A percentile compares a stretch with the other conserved stretches of the same genome.
Conservation (phyloP, 2,329 filamentous ascomycete species). For the Pyrenophora seminiperda region DNA sequence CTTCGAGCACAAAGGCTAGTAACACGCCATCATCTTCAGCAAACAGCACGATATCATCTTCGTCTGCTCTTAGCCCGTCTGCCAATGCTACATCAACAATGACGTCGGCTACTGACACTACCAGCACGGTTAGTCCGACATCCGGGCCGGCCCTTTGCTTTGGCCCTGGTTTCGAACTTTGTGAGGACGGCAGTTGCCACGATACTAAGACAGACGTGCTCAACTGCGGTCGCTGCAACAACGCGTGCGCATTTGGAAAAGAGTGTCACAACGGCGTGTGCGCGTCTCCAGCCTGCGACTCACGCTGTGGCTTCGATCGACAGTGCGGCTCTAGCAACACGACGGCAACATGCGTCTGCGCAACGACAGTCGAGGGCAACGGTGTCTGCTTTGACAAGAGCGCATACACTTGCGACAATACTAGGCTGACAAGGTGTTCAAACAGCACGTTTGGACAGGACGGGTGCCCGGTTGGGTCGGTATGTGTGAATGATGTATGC, state of each 20-base stretch:
- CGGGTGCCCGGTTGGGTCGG: constrained; percentile 23
- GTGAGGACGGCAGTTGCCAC: constrained; percentile 31
- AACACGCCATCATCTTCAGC: constrained; percentile 4
- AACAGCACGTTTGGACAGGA: constrained; percentile 3
- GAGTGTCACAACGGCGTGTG: constrained; percentile 45
- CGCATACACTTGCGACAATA: constrained; percentile 19
- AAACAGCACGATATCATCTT: constrained; percentile 1
- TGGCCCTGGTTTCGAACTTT: constrained; percentile 20
- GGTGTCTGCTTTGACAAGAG: constrained; percentile 41
- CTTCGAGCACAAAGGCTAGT: constrained; percentile 1
- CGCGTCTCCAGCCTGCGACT: constrained; percentile 36
- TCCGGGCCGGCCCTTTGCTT: constrained; percentile 18
- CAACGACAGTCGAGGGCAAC: constrained; percentile 21
- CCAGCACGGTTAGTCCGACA: constrained; percentile 6
- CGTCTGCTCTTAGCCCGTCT: background rate
- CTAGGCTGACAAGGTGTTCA: constrained; percentile 5
- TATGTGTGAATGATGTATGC: constrained; percentile 27
- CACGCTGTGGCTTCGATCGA: constrained; percentile 30
- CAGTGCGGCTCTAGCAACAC: constrained; percentile 30
- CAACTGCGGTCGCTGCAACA: constrained; percentile 39
- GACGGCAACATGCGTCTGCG: constrained; percentile 36
- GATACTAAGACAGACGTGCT: constrained; percentile 25
- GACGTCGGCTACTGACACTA: constrained; percentile 6
- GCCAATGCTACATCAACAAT: background rate
- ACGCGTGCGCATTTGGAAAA: constrained; percentile 26